Base-by-base conservation (phyloP, 1,139 yeast genomes). In the Hyphopichia fennica region DNA sequence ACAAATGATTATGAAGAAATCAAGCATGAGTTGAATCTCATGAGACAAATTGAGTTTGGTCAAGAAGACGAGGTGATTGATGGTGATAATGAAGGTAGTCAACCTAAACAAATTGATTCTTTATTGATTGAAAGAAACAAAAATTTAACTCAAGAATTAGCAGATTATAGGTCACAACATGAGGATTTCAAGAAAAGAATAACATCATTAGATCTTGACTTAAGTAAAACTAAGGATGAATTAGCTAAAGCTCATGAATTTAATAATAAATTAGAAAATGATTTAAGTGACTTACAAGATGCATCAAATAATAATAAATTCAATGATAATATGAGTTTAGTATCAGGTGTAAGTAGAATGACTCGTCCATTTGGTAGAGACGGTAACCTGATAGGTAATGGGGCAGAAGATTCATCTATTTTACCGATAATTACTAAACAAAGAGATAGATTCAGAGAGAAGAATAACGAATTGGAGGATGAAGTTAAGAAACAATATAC, bases 361-460 rank as follows among this genome's bases (percentile, higher is more conserved):
- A 65, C 72, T 53, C 45, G 67, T 37, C 63, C 45, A 43, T 43
- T 47, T 32, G 69, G 71, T 1, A 63, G 63, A 23, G 53, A 49
- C 37, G 62, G 62, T 3, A 51, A 57, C 65, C 72, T 78, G 32
- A 70, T 75, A 6, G 25, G 31, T 16, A 35, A 28, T 35, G 38
- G 32, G 15, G 22, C 18, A 10, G 73, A 65, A 40, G 67, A 76
- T 34, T 58, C 70, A 6, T 77, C 89, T 0, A 84, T 93, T 34
- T 66, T 93, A 37, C 96, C 96, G 0, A 89, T 93, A 41, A 82
- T 93, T 27, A 90, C 97, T 18, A 91, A 93, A 56, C 99, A 93
- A 65, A 80, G 99, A 61, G 98, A 93, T 61, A 72, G 98, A 49
- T 90, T 91, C 71, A 81, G 95, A 53, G 79, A 81, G 25, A 77